phyloP scores from a whole-genome alignment of 1,139 yeast species.

The Groenewaldozyma auringiensis region DNA sequence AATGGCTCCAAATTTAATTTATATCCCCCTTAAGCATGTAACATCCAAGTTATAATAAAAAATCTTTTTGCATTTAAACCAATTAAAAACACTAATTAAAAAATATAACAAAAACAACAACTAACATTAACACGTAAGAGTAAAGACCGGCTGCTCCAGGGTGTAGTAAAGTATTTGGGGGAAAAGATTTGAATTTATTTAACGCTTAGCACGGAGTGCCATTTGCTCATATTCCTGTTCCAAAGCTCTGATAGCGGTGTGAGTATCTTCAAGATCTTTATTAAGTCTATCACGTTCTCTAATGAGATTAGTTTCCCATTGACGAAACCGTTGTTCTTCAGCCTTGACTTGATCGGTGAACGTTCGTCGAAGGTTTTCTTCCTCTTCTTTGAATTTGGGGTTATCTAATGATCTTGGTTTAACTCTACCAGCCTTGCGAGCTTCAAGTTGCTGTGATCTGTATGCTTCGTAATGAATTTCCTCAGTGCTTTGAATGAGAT shows the following conservation, averaged over 20 bases:
- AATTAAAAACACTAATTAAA: background rate
- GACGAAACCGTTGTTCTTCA: slow-evolving; percentile 94
- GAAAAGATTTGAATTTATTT: background rate
- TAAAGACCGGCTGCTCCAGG: too few species aligned
- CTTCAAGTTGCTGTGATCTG: slow-evolving; percentile 73
- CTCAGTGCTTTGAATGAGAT: slow-evolving; percentile 79
- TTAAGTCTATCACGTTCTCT: slow-evolving; percentile 91
- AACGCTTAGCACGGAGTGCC: slow-evolving; percentile 18
- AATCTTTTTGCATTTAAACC: slow-evolving; percentile 1
- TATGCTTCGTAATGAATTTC: slow-evolving; percentile 87
- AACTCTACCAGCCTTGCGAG: slow-evolving; percentile 43
- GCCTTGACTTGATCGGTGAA: slow-evolving; percentile 98
- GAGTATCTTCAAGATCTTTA: slow-evolving; percentile 88
- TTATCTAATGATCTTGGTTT: slow-evolving; percentile 47
- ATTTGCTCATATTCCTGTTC: slow-evolving; percentile 29
- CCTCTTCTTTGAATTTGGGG: slow-evolving; percentile 94
- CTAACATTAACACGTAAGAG: background rate
- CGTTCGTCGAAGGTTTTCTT: slow-evolving; percentile 84
- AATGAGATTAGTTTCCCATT: slow-evolving; percentile 95
- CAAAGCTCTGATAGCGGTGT: slow-evolving; percentile 34
- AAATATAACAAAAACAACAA: background rate
- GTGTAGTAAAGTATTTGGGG: too few species aligned
- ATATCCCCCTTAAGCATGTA: slow-evolving; percentile 7
- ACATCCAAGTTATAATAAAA: background rate
- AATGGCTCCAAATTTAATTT: slow-evolving; percentile 24